Conservation (phyloP, 257 asterid genomes). For the Eustoma russellianum region DNA sequence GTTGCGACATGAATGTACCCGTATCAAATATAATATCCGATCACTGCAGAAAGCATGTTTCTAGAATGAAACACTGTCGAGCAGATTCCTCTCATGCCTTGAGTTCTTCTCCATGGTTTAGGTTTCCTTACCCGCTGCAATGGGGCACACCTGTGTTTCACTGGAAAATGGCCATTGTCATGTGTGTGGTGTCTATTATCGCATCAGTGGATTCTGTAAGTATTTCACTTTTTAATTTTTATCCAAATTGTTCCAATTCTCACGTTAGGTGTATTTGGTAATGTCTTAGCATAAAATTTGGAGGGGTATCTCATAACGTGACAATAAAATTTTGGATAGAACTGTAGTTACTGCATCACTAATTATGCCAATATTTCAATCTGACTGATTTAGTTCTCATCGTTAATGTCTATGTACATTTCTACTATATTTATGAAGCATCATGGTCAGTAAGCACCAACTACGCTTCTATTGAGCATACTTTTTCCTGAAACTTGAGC, state of each 20-base stretch:
- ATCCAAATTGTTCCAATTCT: constrained; percentile 3
- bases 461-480: too few relatives aligned
- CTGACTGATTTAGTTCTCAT: too few relatives aligned
- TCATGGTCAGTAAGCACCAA: too few relatives aligned
- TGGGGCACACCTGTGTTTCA: constrained; percentile 91
- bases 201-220: constrained; percentile 95
- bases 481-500: too few relatives aligned
- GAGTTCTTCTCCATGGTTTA: constrained; percentile 80
- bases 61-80: constrained; percentile 78
- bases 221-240: constrained; percentile 5
- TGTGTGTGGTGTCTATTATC: constrained; percentile 89
- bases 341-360: too few relatives aligned
- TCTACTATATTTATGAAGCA: too few relatives aligned
- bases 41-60: constrained; percentile 76
- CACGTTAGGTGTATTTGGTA: too few relatives aligned
- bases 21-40: constrained; percentile 68
- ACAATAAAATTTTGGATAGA: too few relatives aligned
- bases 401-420: too few relatives aligned
- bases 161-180: constrained; percentile 93
- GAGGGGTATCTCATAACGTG: background rate
- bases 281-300: too few relatives aligned
- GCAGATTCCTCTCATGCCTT: constrained; percentile 83
- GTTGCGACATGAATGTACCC: constrained; percentile 80
- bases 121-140: constrained; percentile 93
- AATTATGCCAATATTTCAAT: too few relatives aligned